phyloP scores from a whole-genome alignment of 2,329 filamentous ascomycete species.

The Harringtonia aguacate region DNA sequence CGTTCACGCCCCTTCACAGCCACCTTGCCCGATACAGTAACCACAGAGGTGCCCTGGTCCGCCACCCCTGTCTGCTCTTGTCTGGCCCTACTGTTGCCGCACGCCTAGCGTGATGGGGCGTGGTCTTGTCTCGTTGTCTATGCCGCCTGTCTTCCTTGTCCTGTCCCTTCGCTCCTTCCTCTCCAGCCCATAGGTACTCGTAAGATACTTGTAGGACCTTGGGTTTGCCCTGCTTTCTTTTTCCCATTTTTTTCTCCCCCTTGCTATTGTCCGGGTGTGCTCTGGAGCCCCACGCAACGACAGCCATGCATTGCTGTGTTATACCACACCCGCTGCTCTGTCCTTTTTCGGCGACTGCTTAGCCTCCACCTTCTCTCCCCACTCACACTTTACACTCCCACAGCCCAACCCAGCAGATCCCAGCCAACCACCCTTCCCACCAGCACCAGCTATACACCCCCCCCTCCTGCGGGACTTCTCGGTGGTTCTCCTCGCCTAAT shows the following conservation, averaged over 20 bases:
- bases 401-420: background rate
- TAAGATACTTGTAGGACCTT: no score
- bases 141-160: background rate
- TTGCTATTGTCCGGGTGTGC: no score
- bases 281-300: no score
- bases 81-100: conserved; percentile 5
- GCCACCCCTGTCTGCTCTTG: no score
- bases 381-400: conserved; percentile 2
- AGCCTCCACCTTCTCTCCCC: background rate
- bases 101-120: conserved; percentile 2
- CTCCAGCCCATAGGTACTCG: no score
- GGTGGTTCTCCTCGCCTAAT: conserved; percentile 5
- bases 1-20: conserved; percentile 4
- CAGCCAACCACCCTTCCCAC: background rate
- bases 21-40: conserved; percentile 9
- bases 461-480: background rate
- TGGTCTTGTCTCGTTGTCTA: background rate
- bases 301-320: no score
- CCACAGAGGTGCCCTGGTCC: conserved; percentile 3
- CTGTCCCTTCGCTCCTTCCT: background rate
- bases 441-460: background rate
- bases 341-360: no score
- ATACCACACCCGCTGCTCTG: background rate
- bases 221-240: background rate
- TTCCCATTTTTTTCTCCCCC: background rate